Evolutionary conservation across 2,329 filamentous ascomycete species (phyloP), one percentile per base, ranked within the genome.

Genomic region (Fusarium pseudoanthophilum): DNA sequence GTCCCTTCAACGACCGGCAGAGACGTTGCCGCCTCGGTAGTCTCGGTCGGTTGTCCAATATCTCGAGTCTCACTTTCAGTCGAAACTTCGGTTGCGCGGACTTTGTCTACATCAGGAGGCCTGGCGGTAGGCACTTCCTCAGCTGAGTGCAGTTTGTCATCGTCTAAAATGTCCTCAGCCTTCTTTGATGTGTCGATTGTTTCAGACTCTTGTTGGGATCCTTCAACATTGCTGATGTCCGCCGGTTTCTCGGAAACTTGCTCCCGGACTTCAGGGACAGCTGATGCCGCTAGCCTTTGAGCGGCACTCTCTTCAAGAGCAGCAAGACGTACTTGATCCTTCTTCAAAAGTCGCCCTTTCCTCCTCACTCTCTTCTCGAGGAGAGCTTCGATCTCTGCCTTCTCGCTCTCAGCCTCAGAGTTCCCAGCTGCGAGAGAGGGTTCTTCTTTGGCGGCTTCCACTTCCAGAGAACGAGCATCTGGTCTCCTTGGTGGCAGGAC

Each of bases 351-450:
- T 13, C 75, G 75, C 4, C 77, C 75, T 4, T 73, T 65, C 43
- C 53, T 74, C 53, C 49, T 76, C 4, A 39, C 45, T 46, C 71
- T 87, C 76, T 87, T 87, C 45, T 82, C 81, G 52, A 83, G 83
- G 14, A 85, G 78, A 7, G 76, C 67, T n/a, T 77, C 80, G 5
- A 84, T 77, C 56, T 84, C 81, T 42, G 75, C 69, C 42, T 78
- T 77, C 59, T 81, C 77, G 26, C 52, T 71, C 14, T 70, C 77
- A 34, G 60, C 67, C 34, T 77, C 66, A 20, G 60, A 60, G 9
- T 74, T 69, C n/a, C 73, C 78, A 18, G 73, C 77, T 34, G 79
- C 76, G 15, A 62, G 68, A 14, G 72, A 64, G 42, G 77, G 72
- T 49, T 68, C 62, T 26, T 78, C 72, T 40, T 75, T 69, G 2